Evolutionary conservation across 768 basidiomycete genomes (phyloP).

Genomic region (Hericium erinaceus): DNA sequence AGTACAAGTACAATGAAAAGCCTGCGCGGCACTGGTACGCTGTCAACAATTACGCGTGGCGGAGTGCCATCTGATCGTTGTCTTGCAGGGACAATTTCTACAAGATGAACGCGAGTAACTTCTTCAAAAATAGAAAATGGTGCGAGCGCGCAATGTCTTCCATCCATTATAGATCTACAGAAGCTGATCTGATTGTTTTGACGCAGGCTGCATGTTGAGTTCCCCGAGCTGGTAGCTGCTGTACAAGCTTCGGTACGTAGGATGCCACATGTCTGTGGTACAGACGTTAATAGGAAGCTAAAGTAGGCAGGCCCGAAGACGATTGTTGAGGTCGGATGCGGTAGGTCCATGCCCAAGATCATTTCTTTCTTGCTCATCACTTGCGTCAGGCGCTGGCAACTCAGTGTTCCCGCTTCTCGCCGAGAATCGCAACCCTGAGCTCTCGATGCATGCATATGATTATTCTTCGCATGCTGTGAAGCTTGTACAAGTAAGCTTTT

Average conservation of each 20-base stretch:
- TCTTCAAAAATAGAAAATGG: conserved; percentile 95
- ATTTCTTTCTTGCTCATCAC: background rate
- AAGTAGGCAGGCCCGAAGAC: conserved; percentile 64
- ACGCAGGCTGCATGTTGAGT: conserved; percentile 82
- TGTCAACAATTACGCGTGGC: background rate
- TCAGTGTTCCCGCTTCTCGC: conserved; percentile 82
- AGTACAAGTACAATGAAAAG: conserved; percentile 60
- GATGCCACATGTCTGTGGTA: background rate
- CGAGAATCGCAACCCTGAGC: conserved; percentile 72
- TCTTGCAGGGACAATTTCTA: conserved; percentile 84
- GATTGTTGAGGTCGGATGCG: conserved; percentile 89
- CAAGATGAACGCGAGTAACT: conserved; percentile 73
- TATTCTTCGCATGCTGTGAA: conserved; percentile 86
- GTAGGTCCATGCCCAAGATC: conserved; percentile 28
- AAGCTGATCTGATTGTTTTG: background rate
- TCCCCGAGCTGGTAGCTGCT: conserved; percentile 74
- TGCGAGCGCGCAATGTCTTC: conserved; percentile 16
- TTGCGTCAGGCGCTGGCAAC: conserved; percentile 78
- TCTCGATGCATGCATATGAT: conserved; percentile 77
- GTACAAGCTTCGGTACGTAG: conserved; percentile 29
- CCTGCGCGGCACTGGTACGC: conserved; percentile 65
- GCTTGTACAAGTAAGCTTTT: conserved; percentile 63
- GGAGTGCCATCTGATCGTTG: conserved; percentile 2
- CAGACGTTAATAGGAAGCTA: background rate
- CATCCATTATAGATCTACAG: too few relatives aligned